These are phyloP conservation scores for Bondarzewia mesenterica DNA, from an alignment of 1,284 basidiomycete genomes.

Conservation along the genomic window DNA sequence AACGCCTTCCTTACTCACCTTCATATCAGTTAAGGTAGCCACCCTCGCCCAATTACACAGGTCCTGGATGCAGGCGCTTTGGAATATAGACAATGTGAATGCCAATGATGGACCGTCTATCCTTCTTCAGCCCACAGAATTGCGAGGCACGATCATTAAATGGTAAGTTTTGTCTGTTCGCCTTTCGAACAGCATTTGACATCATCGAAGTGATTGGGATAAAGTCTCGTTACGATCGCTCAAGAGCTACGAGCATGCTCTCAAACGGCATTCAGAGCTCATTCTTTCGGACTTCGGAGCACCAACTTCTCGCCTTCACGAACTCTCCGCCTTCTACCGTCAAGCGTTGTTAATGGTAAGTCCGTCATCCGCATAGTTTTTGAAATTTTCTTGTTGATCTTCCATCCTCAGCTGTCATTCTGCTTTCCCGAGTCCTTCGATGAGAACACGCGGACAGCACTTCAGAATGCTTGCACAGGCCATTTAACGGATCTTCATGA, in stretches of 20 bases:
- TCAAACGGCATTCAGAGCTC: conserved; percentile 16
- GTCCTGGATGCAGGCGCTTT: conserved; percentile 47
- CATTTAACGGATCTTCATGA: not conserved
- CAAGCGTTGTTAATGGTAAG: conserved; percentile 10
- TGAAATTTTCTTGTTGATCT: not conserved
- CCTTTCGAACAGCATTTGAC: not conserved
- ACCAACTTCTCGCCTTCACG: conserved; percentile 5
- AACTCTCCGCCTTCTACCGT: conserved; percentile 6
- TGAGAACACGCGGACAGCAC: conserved; percentile 3
- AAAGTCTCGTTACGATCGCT: conserved; percentile 14
- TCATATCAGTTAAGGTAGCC: conserved; percentile 1
- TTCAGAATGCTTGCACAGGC: not conserved
- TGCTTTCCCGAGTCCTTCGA: conserved; percentile 36
- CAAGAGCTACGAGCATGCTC: conserved; percentile 12
- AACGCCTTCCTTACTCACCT: not conserved
- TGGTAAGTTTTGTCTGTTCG: conserved; percentile 17
- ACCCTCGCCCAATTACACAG: not conserved
- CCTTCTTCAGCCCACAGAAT: conserved; percentile 19
- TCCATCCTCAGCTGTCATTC: conserved; percentile 24
- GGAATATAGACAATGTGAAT: conserved; percentile 21
- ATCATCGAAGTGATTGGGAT: conserved; percentile 15
- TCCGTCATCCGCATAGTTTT: too few species aligned
- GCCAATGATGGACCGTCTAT: conserved; percentile 19
- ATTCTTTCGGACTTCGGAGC: not conserved
- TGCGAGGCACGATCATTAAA: conserved; percentile 15